Evolutionary conservation across 2,329 filamentous ascomycete genomes (phyloP).

Genomic region (Exophiala spinifera): DNA sequence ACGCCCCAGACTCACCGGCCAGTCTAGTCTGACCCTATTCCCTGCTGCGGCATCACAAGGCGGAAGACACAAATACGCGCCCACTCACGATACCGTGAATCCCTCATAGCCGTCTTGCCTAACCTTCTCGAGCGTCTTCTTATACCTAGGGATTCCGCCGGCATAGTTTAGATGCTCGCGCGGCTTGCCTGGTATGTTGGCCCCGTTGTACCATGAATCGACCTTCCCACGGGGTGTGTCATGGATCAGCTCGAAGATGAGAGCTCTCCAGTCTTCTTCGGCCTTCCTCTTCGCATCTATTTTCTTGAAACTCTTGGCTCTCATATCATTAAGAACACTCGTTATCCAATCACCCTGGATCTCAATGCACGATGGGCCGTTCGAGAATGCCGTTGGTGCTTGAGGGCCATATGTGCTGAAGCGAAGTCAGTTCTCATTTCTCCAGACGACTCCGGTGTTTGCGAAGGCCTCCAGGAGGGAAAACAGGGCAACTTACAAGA

Average conservation of each 20-base stretch:
- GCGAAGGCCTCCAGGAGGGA: slow-evolving; percentile 40
- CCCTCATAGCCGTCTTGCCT: slow-evolving; percentile 3
- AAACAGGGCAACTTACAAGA: slow-evolving; percentile 29
- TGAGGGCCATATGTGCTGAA: slow-evolving; percentile 51
- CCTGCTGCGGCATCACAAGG: not conserved
- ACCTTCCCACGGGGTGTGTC: slow-evolving; percentile 28
- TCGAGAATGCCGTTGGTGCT: slow-evolving; percentile 54
- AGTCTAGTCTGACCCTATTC: no score
- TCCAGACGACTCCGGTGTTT: slow-evolving; percentile 46
- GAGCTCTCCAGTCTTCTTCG: slow-evolving; percentile 33
- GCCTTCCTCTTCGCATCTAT: slow-evolving; percentile 6
- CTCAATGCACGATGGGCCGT: slow-evolving; percentile 55
- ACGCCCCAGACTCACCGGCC: no score
- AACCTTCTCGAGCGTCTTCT: slow-evolving; percentile 22
- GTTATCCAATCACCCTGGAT: slow-evolving; percentile 54
- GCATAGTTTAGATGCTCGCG: slow-evolving; percentile 46
- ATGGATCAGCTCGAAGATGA: slow-evolving; percentile 15
- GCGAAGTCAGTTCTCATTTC: slow-evolving; percentile 37
- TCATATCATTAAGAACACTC: slow-evolving; percentile 7
- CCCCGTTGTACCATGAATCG: slow-evolving; percentile 55
- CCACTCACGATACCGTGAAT: slow-evolving; percentile 1
- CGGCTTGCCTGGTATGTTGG: slow-evolving; percentile 53
- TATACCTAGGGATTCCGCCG: slow-evolving; percentile 17
- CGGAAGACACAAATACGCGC: not conserved
- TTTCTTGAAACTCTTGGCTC: slow-evolving; percentile 1